These are phyloP conservation scores for Ceratopteris richardii DNA, from an alignment of 75 land plant genomes.

Conservation along the genomic window DNA sequence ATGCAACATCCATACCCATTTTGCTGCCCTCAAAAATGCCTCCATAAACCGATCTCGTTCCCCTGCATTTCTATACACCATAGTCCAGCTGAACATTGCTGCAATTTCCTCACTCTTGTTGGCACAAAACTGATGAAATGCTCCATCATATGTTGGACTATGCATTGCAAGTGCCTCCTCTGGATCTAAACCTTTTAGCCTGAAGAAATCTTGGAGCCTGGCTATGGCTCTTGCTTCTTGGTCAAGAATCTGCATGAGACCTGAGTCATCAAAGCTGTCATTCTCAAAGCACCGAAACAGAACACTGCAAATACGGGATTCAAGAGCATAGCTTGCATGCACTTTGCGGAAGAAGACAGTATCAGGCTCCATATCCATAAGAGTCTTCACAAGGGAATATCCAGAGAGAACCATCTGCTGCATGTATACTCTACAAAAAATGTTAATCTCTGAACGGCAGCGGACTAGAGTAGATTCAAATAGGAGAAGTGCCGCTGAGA, in stretches of 20 bases:
- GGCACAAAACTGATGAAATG: constrained; percentile 19
- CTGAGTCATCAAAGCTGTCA: constrained; percentile 35
- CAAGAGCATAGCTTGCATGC: constrained; percentile 2
- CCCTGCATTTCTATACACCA: constrained; percentile 19
- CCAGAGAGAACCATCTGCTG: constrained; percentile 37
- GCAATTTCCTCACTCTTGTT: constrained; percentile 23
- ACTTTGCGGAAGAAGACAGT: background rate
- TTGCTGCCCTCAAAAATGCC: constrained; percentile 28
- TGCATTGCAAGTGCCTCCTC: constrained; percentile 16
- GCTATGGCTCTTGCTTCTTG: constrained; percentile 12
- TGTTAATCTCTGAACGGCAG: constrained; percentile 21
- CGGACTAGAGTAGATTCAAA: constrained; percentile 23
- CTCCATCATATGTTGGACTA: constrained; percentile 14
- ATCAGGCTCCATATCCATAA: constrained; percentile 2
- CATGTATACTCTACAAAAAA: constrained; percentile 27
- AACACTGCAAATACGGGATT: constrained; percentile 7
- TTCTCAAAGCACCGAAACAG: constrained; percentile 35
- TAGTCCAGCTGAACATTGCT: background rate
- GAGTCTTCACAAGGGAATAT: constrained; percentile 9
- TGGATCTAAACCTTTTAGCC: constrained; percentile 15
- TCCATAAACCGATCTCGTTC: constrained; percentile 22
- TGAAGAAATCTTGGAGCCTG: constrained; percentile 17
- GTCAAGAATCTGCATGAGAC: constrained; percentile 26
- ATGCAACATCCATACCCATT: constrained; percentile 30
- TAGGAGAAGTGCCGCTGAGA: constrained; percentile 6